Evolutionary conservation across 129 eudicot genomes (phyloP), one percentile per base, ranked within the genome.

Genomic region (Chrysanthemum lavandulifolium): DNA sequence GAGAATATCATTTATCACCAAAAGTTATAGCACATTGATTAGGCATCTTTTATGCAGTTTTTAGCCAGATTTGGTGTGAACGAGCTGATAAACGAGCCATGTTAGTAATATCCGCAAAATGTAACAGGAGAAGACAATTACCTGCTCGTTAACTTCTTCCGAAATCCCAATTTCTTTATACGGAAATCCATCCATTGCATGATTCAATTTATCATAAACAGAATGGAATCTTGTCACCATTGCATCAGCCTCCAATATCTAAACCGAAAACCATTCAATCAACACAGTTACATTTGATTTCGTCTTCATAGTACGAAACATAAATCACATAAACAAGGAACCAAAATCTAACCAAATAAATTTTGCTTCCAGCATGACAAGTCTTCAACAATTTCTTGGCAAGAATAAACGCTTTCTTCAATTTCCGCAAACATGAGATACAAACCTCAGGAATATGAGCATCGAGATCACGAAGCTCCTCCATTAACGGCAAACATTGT

Each of bases 81-180:
- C 2, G 23, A 54, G 18, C 23, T 40, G 45, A 40, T 40, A 40
- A 40, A 40, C 47, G 47, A 40, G 10, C 47, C 47, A 7, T 40
- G 10, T 40, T 40, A 40, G 47, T 40, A 40, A 40, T 40, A 40
- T 40, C 10, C 10, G 47, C 10, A 40, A 6, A 40, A 6, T 40
- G 2, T 40, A 40, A 40, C 47, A 40, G 47, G 47, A 7, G 47
- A 40, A 40, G 10, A 40, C 64, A 13, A 29, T 47, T 67, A 93
- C 98, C 88, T 87, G 90, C 76, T 89, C 92, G 81, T 70, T 87
- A 16, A 84, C 96, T 82, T 93, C 90, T 56, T 93, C 95, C 0
- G 98, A 85, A 16, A 93, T 84, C 50, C 88, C 91, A 45, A 89
- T 81, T 67, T 93, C 90, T 31, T 80, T 81, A 56, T 78, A 84